Conservation (phyloP, 352 stramenopile genomes). For the Phytopythium kandeliae region DNA sequence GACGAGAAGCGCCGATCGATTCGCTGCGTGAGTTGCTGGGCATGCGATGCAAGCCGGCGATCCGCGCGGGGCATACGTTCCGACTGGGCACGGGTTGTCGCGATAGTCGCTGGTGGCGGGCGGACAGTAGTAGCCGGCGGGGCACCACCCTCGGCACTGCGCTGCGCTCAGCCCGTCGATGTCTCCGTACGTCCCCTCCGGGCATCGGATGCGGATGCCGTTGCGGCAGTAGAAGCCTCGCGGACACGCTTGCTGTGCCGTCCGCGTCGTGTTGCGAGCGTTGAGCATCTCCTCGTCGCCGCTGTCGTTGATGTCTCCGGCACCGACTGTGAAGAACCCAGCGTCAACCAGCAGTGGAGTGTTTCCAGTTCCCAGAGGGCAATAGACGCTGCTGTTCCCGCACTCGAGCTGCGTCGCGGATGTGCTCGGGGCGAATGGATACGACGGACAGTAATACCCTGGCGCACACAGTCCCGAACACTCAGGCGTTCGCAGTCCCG, state of each 20-base stretch:
- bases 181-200: constrained; percentile 58
- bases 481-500: constrained; percentile 21
- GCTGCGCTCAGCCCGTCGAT: constrained; percentile 33
- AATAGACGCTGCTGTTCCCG: constrained; percentile 45
- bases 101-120: constrained; percentile 42
- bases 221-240: constrained; percentile 65
- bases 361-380: constrained; percentile 48
- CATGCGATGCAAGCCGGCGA: constrained; percentile 40
- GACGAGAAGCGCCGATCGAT: constrained; percentile 13
- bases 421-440: constrained; percentile 34
- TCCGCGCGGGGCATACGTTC: constrained; percentile 40
- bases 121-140: constrained; percentile 61
- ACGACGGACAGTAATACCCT: constrained; percentile 71
- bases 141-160: constrained; percentile 63
- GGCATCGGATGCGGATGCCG: constrained; percentile 62
- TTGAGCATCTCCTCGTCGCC: constrained; percentile 11
- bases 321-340: constrained; percentile 50
- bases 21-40: constrained; percentile 15
- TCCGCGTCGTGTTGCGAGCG: constrained; percentile 48
- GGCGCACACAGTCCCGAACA: constrained; percentile 61
- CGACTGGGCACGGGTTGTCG: constrained; percentile 27
- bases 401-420: constrained; percentile 41
- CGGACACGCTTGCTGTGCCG: constrained; percentile 40
- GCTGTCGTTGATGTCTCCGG: constrained; percentile 18
- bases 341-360: constrained; percentile 26